Evolutionary conservation across 176 grass and related monocot genomes (phyloP).

Genomic region (Carex myosuroides): DNA sequence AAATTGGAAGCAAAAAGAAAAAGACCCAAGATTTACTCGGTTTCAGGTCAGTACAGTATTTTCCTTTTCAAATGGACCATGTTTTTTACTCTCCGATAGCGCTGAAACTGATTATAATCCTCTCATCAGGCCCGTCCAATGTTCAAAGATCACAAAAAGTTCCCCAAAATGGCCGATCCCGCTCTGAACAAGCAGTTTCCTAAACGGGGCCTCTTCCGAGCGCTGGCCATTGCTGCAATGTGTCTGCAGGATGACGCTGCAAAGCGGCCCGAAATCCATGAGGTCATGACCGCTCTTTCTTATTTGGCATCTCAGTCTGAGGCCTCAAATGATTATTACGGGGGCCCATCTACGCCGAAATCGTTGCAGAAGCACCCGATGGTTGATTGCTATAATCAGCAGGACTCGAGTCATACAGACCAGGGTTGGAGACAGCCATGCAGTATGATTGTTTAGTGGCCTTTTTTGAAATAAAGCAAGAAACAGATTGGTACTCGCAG

Average conservation of each 20-base stretch:
- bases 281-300: constrained; percentile 55
- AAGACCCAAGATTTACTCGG: neutral
- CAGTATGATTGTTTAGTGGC: neutral
- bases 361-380: constrained; percentile 12
- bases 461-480: neutral
- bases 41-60: neutral
- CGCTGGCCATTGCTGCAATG: constrained; percentile 68
- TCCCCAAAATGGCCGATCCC: constrained; percentile 70
- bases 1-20: neutral
- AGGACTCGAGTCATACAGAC: neutral
- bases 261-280: constrained; percentile 45
- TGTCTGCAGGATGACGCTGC: constrained; percentile 68
- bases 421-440: neutral
- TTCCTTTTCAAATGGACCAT: neutral
- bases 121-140: constrained; percentile 60
- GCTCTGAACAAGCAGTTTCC: constrained; percentile 36
- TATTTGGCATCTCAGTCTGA: constrained; percentile 51
- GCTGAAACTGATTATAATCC: neutral
- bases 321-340: constrained; percentile 9
- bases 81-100: constrained; percentile 8
- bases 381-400: neutral
- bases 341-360: constrained; percentile 30
- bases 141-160: constrained; percentile 76
- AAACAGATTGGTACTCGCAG: neutral
- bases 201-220: constrained; percentile 47